Percentiles rank a stretch among this genome's conserved stretches.
phyloP scores from a whole-genome alignment of 2,329 filamentous ascomycete genomes.

The Fusarium solani-melongenae region DNA sequence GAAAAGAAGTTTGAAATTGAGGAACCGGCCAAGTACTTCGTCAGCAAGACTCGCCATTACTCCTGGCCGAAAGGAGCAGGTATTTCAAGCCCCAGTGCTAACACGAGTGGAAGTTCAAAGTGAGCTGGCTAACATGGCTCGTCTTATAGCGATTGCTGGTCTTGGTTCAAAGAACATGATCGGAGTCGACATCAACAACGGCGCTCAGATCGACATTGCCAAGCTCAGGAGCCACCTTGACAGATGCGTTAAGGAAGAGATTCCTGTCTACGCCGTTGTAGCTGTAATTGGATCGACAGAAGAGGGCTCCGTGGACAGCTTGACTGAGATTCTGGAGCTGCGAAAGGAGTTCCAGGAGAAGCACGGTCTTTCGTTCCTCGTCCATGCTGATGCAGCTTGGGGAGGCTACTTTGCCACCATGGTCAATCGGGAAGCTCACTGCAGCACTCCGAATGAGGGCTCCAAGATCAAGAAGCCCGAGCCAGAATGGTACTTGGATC shows the following conservation, averaged over 20 bases:
- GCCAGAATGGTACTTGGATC: conserved; percentile 48
- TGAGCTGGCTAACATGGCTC: neutral
- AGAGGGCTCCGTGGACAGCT: conserved; percentile 58
- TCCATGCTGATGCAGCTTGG: conserved; percentile 62
- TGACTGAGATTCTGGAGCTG: conserved; percentile 51
- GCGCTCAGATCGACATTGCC: conserved; percentile 51
- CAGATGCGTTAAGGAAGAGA: conserved; percentile 43
- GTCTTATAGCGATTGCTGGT: conserved; percentile 52
- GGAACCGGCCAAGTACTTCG: conserved; percentile 50
- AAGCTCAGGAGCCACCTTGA: conserved; percentile 48
- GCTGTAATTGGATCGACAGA: conserved; percentile 61
- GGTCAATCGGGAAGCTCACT: conserved; percentile 48
- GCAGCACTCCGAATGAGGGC: neutral
- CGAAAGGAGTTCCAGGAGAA: conserved; percentile 53
- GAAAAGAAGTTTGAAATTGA: conserved; percentile 48
- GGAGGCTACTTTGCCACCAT: conserved; percentile 61
- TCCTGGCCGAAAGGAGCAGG: conserved; percentile 62
- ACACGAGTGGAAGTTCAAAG: neutral
- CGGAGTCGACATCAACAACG: conserved; percentile 53
- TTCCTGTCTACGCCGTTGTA: conserved; percentile 56
- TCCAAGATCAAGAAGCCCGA: conserved; percentile 36
- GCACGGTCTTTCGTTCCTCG: conserved; percentile 56
- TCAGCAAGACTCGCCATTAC: conserved; percentile 58
- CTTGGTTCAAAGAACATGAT: conserved; percentile 56
- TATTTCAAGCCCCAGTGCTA: conserved; percentile 36